Percentiles rank a stretch among this genome's conserved stretches.
These are phyloP conservation scores for Casuarina equisetifolia DNA, from an alignment of 306 rosid species.

Conservation along the genomic window DNA sequence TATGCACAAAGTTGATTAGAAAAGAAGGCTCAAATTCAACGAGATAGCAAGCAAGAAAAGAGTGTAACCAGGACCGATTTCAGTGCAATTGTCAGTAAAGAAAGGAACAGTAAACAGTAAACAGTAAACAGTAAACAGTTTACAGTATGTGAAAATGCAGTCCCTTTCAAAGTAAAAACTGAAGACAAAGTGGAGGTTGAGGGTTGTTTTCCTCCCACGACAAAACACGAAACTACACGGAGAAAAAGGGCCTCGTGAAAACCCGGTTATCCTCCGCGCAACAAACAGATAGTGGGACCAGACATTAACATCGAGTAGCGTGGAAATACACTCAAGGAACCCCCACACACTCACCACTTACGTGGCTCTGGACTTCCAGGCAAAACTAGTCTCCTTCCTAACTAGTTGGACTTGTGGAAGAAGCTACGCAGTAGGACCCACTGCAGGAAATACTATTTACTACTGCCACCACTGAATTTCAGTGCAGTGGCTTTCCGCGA, in stretches of 20 bases:
- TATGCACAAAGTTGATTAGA: too few species aligned
- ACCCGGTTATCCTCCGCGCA: constrained; percentile 36
- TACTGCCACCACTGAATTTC: background rate
- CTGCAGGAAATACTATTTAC: too few species aligned
- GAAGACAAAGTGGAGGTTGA: background rate
- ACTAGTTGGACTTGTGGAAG: constrained; percentile 2
- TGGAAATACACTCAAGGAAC: constrained; percentile 5
- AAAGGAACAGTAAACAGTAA: background rate
- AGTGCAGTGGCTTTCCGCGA: constrained; percentile 23
- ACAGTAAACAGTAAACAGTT: background rate
- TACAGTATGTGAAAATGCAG: background rate
- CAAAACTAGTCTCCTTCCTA: constrained; percentile 4
- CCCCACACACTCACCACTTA: background rate
- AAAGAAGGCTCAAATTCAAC: too few species aligned
- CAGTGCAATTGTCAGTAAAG: too few species aligned
- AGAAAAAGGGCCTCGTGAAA: background rate
- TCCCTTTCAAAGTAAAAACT: background rate
- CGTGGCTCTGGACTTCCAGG: background rate
- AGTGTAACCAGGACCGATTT: too few species aligned
- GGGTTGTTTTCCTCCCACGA: background rate
- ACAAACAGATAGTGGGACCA: constrained; percentile 55
- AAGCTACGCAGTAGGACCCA: background rate
- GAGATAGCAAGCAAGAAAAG: too few species aligned
- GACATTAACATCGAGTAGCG: constrained; percentile 42
- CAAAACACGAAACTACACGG: too few species aligned